Evolutionary conservation across 2,329 filamentous ascomycete genomes (phyloP), one percentile per base, ranked within the genome.

Genomic region (Aspergillus nomiae): DNA sequence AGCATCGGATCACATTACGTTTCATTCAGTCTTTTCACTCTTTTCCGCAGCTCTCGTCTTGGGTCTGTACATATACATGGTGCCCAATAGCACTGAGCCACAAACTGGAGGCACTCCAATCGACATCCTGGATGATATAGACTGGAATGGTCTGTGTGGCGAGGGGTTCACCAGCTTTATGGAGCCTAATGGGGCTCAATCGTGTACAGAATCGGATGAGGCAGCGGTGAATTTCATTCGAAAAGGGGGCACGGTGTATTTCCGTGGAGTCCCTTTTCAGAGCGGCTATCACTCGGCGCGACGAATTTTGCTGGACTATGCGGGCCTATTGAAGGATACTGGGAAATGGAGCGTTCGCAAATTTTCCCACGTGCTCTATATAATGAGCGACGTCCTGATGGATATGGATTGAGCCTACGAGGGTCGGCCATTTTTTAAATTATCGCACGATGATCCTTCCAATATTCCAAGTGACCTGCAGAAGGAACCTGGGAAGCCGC

Each of bases 31-130:
- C 2, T 78, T 81, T 8, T 80, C 82, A 0, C 73, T 85, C 0
- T 86, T 86, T 70, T 80, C 81, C 6, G 81, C 83, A 1, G 83
- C 82, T 0, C 78, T 86, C 2, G 80, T 85, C 1, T 71, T 85
- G 1, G 83, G 83, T 0, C 70, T 86, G 1, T 85, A 85, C 63
- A 80, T 83, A 11, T 85, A 85, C 67, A 84, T 83, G 70, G 75
- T 82, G 0, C 71, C 78, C 2, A 69, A 63, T 6, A 58, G 69
- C 5, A 56, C 69, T 3, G 72, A 66, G 54, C 55, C 68, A 3
- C 64, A 75, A 64, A 65, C 73, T 56, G 63, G 71, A 41, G 56
- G 72, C 16, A 65, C 70, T 0, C 71, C 73, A 2, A 74, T 85
- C 60, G 71, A 86, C 59, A 71, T 86, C 0, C 74, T 83, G 36